A percentile compares a stretch with the other conserved stretches of the same genome.
phyloP scores from a whole-genome alignment of 2,329 filamentous ascomycete species.

The Aspergillus cejpii region DNA sequence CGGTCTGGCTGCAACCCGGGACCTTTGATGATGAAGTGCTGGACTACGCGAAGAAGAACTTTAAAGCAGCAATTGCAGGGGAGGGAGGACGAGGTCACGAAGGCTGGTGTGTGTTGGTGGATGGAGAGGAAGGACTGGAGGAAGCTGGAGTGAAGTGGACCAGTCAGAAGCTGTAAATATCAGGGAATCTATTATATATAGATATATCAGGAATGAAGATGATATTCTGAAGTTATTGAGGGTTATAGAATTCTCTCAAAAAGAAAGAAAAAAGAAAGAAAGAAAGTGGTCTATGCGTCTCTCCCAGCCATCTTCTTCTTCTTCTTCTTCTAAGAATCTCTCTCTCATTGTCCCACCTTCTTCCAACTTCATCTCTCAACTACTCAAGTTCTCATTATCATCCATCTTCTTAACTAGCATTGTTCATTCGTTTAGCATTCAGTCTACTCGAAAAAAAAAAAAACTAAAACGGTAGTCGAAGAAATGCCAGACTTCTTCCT shows the following conservation, averaged over 20 bases:
- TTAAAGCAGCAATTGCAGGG: slow-evolving; percentile 62
- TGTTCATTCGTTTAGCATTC: neutral
- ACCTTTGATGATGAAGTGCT: slow-evolving; percentile 73
- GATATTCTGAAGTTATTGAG: too few relatives aligned
- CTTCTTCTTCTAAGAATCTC: slow-evolving; percentile 4
- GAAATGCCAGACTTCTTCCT: slow-evolving; percentile 32
- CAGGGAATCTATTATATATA: neutral
- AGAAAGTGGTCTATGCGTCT: neutral
- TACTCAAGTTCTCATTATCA: neutral
- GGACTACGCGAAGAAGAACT: slow-evolving; percentile 60
- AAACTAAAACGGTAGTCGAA: too few relatives aligned
- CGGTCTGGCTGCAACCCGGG: slow-evolving; percentile 87
- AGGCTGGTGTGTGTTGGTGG: slow-evolving; percentile 83
- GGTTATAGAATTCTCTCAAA: too few relatives aligned
- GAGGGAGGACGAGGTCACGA: slow-evolving; percentile 60
- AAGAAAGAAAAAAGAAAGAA: neutral
- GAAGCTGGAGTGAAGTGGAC: slow-evolving; percentile 53
- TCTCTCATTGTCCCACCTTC: neutral
- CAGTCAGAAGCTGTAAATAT: slow-evolving; percentile 35
- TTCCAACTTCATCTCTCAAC: neutral
- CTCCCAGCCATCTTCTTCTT: slow-evolving; percentile 3
- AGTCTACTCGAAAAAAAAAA: slow-evolving; percentile 3
- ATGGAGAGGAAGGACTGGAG: slow-evolving; percentile 58
- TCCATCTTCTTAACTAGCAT: neutral
- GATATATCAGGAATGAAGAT: neutral